Evolutionary conservation across 2,329 filamentous ascomycete genomes (phyloP).

Genomic region (Plectosphaerella plurivora): DNA sequence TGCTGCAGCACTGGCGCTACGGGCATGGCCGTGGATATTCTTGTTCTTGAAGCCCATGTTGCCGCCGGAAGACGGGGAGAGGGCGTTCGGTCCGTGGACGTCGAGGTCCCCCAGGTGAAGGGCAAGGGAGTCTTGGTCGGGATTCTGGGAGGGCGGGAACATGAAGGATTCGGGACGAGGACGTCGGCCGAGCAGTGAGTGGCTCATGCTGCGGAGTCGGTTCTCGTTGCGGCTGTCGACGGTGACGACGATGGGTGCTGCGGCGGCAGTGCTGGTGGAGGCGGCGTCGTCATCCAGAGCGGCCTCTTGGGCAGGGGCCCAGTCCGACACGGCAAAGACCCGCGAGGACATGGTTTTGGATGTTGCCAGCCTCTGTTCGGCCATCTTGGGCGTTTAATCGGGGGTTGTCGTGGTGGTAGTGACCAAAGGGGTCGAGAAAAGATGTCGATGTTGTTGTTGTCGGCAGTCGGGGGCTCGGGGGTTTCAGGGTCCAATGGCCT

Average conservation of each 20-base stretch:
- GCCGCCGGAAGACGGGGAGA: conserved; percentile 17
- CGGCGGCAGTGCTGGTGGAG: conserved; percentile 6
- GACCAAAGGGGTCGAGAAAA: background rate
- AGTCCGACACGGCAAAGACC: conserved; percentile 35
- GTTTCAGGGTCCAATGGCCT: background rate
- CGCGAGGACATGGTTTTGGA: conserved; percentile 24
- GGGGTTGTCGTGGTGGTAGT: too few species aligned
- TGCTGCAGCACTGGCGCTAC: conserved; percentile 13
- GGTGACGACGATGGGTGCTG: conserved; percentile 1
- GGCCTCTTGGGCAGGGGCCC: conserved; percentile 38
- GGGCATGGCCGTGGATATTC: conserved; percentile 18
- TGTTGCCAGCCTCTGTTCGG: background rate
- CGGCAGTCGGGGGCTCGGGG: background rate
- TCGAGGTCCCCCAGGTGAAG: conserved; percentile 12
- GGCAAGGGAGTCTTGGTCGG: background rate
- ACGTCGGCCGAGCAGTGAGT: conserved; percentile 35
- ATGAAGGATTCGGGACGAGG: background rate
- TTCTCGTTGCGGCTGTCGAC: conserved; percentile 23
- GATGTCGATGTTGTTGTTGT: background rate
- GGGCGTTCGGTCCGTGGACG: conserved; percentile 16
- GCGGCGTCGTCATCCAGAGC: conserved; percentile 27
- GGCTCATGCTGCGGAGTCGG: conserved; percentile 43
- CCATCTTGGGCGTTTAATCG: too few species aligned
- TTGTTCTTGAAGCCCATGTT: conserved; percentile 15
- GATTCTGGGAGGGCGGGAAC: background rate